Conservation (phyloP, 441 rosid species). For the Pelargonium citronellum region DNA sequence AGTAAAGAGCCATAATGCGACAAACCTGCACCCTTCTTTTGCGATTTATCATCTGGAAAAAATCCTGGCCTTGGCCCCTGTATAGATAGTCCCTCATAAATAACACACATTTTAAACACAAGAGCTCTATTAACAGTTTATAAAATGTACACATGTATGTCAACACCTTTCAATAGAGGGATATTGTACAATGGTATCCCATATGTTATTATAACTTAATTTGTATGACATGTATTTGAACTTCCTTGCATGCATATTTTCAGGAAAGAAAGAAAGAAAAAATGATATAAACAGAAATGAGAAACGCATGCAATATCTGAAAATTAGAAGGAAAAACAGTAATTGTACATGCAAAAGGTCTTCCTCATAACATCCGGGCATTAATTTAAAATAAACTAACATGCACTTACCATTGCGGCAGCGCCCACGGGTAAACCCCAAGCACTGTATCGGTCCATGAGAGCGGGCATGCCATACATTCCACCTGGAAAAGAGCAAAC, state of each 20-base stretch:
- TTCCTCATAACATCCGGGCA: background rate
- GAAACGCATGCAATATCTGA: background rate
- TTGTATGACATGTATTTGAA: background rate
- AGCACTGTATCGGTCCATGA: slow-evolving; percentile 75
- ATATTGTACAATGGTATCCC: background rate
- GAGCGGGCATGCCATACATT: slow-evolving; percentile 79
- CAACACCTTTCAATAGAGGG: background rate
- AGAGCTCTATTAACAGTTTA: background rate
- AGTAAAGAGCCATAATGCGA: slow-evolving; percentile 10
- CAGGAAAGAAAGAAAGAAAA: background rate
- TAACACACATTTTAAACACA: background rate
- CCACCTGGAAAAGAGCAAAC: slow-evolving; percentile 44
- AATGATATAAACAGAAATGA: background rate
- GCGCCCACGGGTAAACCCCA: slow-evolving; percentile 79
- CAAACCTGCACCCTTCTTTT: slow-evolving; percentile 54
- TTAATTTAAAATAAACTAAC: background rate
- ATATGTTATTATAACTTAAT: background rate
- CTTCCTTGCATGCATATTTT: background rate
- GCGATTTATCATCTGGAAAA: slow-evolving; percentile 67
- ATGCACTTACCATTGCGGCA: slow-evolving; percentile 63
- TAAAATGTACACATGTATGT: background rate
- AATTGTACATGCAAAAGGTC: too few species aligned
- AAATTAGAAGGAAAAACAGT: background rate
- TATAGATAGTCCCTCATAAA: slow-evolving; percentile 18
- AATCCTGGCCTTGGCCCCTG: slow-evolving; percentile 88